Evolutionary conservation across 192 early-diverging fungal species (phyloP), one percentile per base, ranked within the genome.

Genomic region (Spinellus fusiger): DNA sequence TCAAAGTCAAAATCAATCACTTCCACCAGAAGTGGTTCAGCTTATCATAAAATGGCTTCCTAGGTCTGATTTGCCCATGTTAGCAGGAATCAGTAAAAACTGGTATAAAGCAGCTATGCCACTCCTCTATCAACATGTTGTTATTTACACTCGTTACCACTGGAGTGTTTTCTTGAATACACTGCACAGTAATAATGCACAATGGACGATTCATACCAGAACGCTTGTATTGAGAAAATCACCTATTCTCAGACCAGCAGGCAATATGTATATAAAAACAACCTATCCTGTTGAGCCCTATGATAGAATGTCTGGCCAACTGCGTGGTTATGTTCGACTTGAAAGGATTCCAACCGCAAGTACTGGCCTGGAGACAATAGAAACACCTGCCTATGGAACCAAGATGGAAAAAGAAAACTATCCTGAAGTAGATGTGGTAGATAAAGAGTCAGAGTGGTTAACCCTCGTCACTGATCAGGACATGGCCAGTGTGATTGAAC

Each of bases 391-490:
- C 26, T 29, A 50, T 15, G 25, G n/a, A 31, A 9, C 28, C 6
- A 13, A 16, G 9, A 27, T 8, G 1, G 18, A 34, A 3, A 49
- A 20, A 16, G 64, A 65, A 59, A 65, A 65, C 26, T 58, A 65
- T 52, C 18, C 10, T 13, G 64, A 65, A 52, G 34, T 65, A 9
- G 56, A 65, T 52, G 50, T 33, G 9, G 40, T 56, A 5, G 15
- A 31, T 18, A 65, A 65, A 37, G 56, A 57, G 12, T 48, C 49
- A 22, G 64, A 65, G n/a, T 65, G 64, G 64, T 31, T 65, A 3
- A 29, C 55, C 2, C 20, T 26, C 9, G 64, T 65, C 3, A 58
- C 35, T 10, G 49, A 57, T 8, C 22, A 52, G 5, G 49, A 65
- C 13, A 29, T 57, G 18, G 47, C 27, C 12, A 23, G 9, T 50